Evolutionary conservation across 768 basidiomycete genomes (phyloP).

Genomic region (Boletus reticuloceps): DNA sequence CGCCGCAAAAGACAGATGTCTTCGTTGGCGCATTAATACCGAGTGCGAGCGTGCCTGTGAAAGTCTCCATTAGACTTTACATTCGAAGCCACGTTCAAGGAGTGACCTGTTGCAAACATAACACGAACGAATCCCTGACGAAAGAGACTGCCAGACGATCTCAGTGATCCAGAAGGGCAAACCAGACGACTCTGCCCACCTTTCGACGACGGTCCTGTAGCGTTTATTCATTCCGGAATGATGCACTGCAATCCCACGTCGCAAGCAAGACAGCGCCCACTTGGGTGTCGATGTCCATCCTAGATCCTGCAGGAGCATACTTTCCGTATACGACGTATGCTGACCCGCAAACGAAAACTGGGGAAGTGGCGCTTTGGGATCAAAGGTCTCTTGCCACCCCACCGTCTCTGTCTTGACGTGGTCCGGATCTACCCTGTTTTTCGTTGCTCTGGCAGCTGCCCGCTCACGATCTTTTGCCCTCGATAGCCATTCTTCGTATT

Average conservation of each 20-base stretch:
- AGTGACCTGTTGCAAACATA: slow-evolving; percentile 62
- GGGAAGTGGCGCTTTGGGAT: slow-evolving; percentile 54
- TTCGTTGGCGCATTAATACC: slow-evolving; percentile 76
- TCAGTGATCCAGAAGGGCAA: background rate
- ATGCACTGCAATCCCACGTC: slow-evolving; percentile 65
- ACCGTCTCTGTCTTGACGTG: slow-evolving; percentile 22
- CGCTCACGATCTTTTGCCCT: slow-evolving; percentile 49
- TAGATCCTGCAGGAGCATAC: slow-evolving; percentile 51
- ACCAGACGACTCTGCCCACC: slow-evolving; percentile 30
- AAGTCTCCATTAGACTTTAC: background rate
- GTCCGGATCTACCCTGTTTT: slow-evolving; percentile 34
- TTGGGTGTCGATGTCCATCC: slow-evolving; percentile 30
- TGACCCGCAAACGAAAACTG: slow-evolving; percentile 59
- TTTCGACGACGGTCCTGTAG: slow-evolving; percentile 58
- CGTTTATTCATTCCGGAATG: slow-evolving; percentile 67
- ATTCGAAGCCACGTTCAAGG: background rate
- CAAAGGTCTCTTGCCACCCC: slow-evolving; percentile 53
- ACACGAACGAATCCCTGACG: slow-evolving; percentile 61
- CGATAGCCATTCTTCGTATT: slow-evolving; percentile 50
- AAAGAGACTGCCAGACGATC: slow-evolving; percentile 37
- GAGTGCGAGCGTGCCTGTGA: slow-evolving; percentile 61
- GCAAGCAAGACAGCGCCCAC: slow-evolving; percentile 50
- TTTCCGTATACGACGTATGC: slow-evolving; percentile 40
- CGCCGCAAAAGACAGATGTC: slow-evolving; percentile 61
- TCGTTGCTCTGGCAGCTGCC: slow-evolving; percentile 38